phyloP scores from a whole-genome alignment of 2,329 filamentous ascomycete species.

The Zalaria obscura region DNA sequence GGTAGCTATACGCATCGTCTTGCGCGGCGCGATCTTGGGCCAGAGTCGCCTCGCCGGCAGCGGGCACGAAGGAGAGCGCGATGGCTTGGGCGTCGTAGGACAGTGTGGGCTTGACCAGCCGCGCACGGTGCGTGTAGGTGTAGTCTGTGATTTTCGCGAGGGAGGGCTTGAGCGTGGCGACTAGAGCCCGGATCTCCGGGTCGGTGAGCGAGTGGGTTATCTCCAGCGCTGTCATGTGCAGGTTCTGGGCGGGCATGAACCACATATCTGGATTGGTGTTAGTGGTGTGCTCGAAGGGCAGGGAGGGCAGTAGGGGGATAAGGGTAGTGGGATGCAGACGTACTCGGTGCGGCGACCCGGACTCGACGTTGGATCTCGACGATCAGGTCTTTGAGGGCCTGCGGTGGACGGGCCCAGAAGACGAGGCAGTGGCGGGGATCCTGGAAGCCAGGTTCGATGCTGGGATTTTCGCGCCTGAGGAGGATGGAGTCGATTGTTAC shows the following conservation, averaged over 20 bases:
- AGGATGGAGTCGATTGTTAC: slow-evolving; percentile 67
- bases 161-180: slow-evolving; percentile 40
- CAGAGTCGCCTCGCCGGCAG: slow-evolving; percentile 22
- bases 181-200: slow-evolving; percentile 50
- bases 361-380: slow-evolving; percentile 54
- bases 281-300: background rate
- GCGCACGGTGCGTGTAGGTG: slow-evolving; percentile 51
- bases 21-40: slow-evolving; percentile 19
- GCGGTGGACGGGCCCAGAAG: slow-evolving; percentile 75
- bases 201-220: slow-evolving; percentile 65
- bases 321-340: slow-evolving; percentile 15
- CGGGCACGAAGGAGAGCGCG: slow-evolving; percentile 76
- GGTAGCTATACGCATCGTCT: slow-evolving; percentile 67
- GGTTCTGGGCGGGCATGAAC: slow-evolving; percentile 65
- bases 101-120: slow-evolving; percentile 68
- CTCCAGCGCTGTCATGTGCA: slow-evolving; percentile 80
- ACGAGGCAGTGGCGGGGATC: slow-evolving; percentile 74
- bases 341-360: slow-evolving; percentile 53
- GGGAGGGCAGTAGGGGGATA: background rate
- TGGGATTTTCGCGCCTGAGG: slow-evolving; percentile 49
- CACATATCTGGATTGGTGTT: slow-evolving; percentile 47
- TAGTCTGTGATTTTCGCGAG: slow-evolving; percentile 51
- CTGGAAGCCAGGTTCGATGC: slow-evolving; percentile 51
- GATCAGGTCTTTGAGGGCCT: slow-evolving; percentile 54
- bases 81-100: slow-evolving; percentile 77